Evolutionary conservation across 176 grass and related monocot species (phyloP).

Genomic region (Chloris gayana): DNA sequence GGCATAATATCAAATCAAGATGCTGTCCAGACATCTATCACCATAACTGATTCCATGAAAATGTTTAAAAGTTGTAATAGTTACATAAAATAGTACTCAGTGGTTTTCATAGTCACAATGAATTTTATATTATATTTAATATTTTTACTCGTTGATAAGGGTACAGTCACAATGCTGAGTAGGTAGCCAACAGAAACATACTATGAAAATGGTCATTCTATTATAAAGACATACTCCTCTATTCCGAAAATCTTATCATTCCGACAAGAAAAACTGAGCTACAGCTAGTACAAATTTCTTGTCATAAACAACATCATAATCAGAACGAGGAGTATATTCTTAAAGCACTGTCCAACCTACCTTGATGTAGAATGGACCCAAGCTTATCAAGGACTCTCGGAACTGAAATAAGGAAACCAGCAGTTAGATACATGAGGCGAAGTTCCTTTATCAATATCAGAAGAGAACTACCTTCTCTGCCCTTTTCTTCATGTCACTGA

Average conservation of each 20-base stretch:
- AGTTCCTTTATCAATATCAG: slow-evolving; percentile 13
- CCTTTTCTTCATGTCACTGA: slow-evolving; percentile 60
- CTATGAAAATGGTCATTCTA: neutral
- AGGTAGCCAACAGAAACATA: neutral
- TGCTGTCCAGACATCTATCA: neutral
- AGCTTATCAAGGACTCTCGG: slow-evolving; percentile 74
- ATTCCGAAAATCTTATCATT: no score
- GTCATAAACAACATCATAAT: no score
- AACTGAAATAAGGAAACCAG: slow-evolving; percentile 71
- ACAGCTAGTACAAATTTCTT: no score
- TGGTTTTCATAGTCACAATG: no score
- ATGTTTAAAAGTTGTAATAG: no score
- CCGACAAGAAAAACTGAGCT: no score
- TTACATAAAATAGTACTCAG: no score
- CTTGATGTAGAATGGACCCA: slow-evolving; percentile 98
- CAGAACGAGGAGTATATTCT: no score
- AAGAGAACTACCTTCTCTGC: slow-evolving; percentile 69
- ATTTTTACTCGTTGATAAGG: neutral
- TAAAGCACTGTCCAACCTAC: slow-evolving; percentile 38
- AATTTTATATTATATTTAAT: no score
- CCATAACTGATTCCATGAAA: neutral
- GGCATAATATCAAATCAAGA: slow-evolving; percentile 11
- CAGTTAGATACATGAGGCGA: slow-evolving; percentile 24
- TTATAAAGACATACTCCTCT: slow-evolving; percentile 4
- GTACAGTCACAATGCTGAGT: neutral